A percentile compares a stretch with the other conserved stretches of the same genome.
phyloP scores from a whole-genome alignment of 768 basidiomycete genomes.

The Pseudohyphozyma bogoriensis region DNA sequence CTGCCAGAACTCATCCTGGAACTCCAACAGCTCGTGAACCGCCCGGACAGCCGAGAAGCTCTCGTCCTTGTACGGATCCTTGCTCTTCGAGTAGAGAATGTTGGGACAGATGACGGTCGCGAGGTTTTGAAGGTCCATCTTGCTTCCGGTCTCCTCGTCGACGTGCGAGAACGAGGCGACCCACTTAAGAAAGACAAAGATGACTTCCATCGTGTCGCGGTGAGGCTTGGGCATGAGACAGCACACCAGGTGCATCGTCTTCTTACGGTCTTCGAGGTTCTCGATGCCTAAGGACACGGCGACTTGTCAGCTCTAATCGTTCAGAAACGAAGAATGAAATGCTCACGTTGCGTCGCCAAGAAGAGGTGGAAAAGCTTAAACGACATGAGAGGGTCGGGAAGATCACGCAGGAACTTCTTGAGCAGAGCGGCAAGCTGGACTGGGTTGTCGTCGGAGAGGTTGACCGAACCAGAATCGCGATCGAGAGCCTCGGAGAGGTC shows the following conservation, averaged over 20 bases:
- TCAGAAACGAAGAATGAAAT: neutral
- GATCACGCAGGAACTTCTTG: slow-evolving; percentile 91
- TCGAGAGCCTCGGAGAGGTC: slow-evolving; percentile 87
- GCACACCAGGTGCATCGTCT: slow-evolving; percentile 73
- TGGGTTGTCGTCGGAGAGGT: slow-evolving; percentile 85
- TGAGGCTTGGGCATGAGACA: slow-evolving; percentile 83
- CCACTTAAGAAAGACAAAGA: slow-evolving; percentile 99
- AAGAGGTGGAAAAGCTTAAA: slow-evolving; percentile 84
- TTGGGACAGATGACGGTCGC: slow-evolving; percentile 98
- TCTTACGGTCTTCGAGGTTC: slow-evolving; percentile 63
- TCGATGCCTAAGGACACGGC: slow-evolving; percentile 50
- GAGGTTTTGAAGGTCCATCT: slow-evolving; percentile 93
- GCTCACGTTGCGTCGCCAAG: slow-evolving; percentile 77
- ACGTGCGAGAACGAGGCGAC: slow-evolving; percentile 97
- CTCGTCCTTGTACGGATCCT: slow-evolving; percentile 81
- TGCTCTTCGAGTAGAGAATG: slow-evolving; percentile 68
- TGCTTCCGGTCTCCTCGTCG: slow-evolving; percentile 92
- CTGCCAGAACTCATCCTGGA: slow-evolving; percentile 91
- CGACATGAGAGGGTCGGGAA: slow-evolving; percentile 92
- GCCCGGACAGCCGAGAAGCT: slow-evolving; percentile 82
- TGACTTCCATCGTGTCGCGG: slow-evolving; percentile 92
- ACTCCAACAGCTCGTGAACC: slow-evolving; percentile 72
- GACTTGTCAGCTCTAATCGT: neutral
- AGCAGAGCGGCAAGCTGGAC: slow-evolving; percentile 92
- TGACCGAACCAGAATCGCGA: slow-evolving; percentile 82